phyloP scores from a whole-genome alignment of 768 basidiomycete genomes.

The Lentinus tigrinus region DNA sequence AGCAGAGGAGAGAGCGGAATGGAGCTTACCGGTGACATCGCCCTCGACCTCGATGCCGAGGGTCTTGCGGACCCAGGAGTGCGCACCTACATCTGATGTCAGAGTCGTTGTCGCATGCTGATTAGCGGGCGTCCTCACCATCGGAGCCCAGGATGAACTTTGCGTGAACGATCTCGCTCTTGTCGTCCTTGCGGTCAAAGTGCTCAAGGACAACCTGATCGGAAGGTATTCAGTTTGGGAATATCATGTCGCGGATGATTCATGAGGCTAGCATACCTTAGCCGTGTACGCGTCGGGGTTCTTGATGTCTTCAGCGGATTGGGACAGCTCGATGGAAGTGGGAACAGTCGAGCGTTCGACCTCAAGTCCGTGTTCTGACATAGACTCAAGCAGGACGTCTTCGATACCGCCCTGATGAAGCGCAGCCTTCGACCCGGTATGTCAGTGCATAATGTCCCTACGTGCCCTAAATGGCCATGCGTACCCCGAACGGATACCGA shows the following conservation, averaged over 20 bases:
- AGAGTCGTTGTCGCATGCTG: too few species aligned
- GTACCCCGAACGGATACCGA: constrained; percentile 70
- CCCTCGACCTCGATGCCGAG: constrained; percentile 73
- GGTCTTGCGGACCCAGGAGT: constrained; percentile 78
- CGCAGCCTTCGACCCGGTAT: constrained; percentile 40
- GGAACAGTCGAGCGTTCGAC: constrained; percentile 54
- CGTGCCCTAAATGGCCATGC: not conserved
- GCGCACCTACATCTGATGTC: constrained; percentile 58
- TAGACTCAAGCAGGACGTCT: constrained; percentile 54
- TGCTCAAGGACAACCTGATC: constrained; percentile 49
- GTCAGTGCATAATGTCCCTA: not conserved
- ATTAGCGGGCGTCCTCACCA: too few species aligned
- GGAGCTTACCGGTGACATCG: constrained; percentile 51
- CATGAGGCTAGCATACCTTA: constrained; percentile 26
- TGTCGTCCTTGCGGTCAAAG: constrained; percentile 34
- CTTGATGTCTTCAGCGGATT: constrained; percentile 39
- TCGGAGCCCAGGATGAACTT: constrained; percentile 79
- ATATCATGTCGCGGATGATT: not conserved
- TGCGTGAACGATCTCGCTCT: constrained; percentile 59
- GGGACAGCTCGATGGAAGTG: constrained; percentile 43
- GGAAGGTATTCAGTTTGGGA: not conserved
- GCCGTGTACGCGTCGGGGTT: constrained; percentile 38
- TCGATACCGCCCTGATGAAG: constrained; percentile 68
- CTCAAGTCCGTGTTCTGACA: constrained; percentile 44
- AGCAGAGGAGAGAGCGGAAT: constrained; percentile 31